Base-by-base conservation (phyloP, 2,329 filamentous ascomycete genomes). In the Diaporthe batatas region DNA sequence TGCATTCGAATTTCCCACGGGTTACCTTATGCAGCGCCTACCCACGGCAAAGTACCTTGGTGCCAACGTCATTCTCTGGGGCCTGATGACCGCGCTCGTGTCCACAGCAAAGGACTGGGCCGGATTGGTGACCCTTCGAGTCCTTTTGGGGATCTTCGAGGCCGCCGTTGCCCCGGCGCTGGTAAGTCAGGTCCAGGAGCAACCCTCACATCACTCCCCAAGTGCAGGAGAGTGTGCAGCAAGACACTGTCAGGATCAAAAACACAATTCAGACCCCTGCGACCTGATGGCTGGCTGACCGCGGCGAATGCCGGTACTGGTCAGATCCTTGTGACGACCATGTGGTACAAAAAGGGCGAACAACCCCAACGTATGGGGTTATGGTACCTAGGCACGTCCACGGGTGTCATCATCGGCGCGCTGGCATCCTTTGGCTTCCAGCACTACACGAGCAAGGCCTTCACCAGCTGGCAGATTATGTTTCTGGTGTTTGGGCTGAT, bases 31-130 rank as follows among this genome's bases (percentile, higher is more conserved):
- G 83, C 87, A 89, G 76, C 82, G 84, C 10, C 79, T 89, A 0
- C 87, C 87, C 0, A 85, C 85, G 0, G 86, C 86, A 39, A 89
- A 88, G 75, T 89, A 87, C 71, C 80, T 90, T 7, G 86, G 86
- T 1, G 77, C 79, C 54, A 84, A 84, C 67, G 82, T 86, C 0
- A 77, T 79, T 4, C 77, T 85, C 18, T 88, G 85, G 86, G 86
- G 85, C 12, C 76, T 85, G 4, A 83, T 87, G 62, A 82, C 88
- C 2, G 81, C 85, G 1, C 79, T 84, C 8, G 87, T 86, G 12
- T 82, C 83, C n/a, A 86, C 85, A 4, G 85, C 84, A 59, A 84
- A 85, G 75, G 87, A 84, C 74, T 89, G 86, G 75, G 83, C 82
- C 2, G 84, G 85, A 0, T 79, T 90, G 16, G 83, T 87, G 6